Base-by-base conservation (phyloP, 148 eudicot species). In the Rhododendron mucronatum region DNA sequence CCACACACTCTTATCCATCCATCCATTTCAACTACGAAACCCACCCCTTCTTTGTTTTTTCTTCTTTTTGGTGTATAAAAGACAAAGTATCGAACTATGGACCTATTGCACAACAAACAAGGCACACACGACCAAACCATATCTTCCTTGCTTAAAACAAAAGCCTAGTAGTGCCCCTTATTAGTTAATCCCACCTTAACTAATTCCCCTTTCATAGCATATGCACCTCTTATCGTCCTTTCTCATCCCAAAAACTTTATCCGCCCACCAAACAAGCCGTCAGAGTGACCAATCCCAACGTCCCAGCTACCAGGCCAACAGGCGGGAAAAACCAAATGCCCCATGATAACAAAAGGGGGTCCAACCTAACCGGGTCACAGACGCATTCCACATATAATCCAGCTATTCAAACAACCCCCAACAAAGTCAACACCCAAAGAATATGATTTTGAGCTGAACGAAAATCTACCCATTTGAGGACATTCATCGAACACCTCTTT, bases 401-500 rank as follows among this genome's bases (percentile, higher is more conserved):
- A 12, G 16, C 14, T 50, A 59, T 2, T 59, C 65, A 5, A 59
- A 59, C n/a, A 57, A 57, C 63, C 2, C 63, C 63, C 63, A 57
- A 57, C 63, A 57, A 18, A 57, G 3, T n/a, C 28, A 2, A 65
- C 71, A 23, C 69, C 69, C 28, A 63, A 63, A 59, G 33, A 50
- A 55, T 20, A 44, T 45, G 47, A 1, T 45, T 20, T 47, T 28
- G 78, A 57, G 26, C 41, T 28, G 5, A 83, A 33, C 21, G 45
- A 51, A 26, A 13, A 13, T 35, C 37, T 53, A 53, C 81, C 39
- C 75, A 21, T 74, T 28, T 78, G 74, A 39, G 87, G 7, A 57
- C 88, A 88, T 92, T 89, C 81, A 28, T 91, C 92, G 65, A 91
- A 89, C 93, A 88, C 1, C 30, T 57, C 4, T 3, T 28, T 85